Evolutionary conservation across 2,329 filamentous ascomycete genomes (phyloP).

Genomic region (Didymella lethalis): DNA sequence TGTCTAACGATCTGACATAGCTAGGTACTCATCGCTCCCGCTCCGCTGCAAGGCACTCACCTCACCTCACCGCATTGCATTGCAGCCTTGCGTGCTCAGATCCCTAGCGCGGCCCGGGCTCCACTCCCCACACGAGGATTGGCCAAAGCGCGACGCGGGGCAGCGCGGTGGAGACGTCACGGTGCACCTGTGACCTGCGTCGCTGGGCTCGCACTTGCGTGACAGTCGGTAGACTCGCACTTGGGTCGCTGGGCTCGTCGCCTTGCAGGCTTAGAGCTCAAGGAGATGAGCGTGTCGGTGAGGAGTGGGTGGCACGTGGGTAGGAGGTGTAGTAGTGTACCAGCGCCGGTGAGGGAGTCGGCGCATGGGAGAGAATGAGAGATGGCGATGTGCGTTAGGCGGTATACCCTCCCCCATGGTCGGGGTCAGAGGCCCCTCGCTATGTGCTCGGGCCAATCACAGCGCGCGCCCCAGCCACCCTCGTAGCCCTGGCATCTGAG

Average conservation of each 20-base stretch:
- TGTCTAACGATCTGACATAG: not conserved
- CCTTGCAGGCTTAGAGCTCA: constrained; percentile 1
- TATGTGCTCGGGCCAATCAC: constrained; percentile 10
- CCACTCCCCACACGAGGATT: constrained; percentile 13
- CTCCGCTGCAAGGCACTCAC: constrained; percentile 13
- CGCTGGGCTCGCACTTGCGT: not conserved
- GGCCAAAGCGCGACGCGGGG: constrained; percentile 10
- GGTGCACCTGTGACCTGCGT: constrained; percentile 10
- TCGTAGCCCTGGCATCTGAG: constrained; percentile 21
- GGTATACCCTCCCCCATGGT: too few relatives aligned
- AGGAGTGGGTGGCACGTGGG: not conserved
- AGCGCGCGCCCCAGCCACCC: constrained; percentile 8
- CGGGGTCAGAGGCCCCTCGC: constrained; percentile 10
- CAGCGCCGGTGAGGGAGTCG: not conserved
- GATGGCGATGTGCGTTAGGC: constrained; percentile 11
- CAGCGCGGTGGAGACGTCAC: not conserved
- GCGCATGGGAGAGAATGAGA: not conserved
- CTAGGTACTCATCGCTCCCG: not conserved
- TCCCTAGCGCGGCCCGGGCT: not conserved
- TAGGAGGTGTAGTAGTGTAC: too few relatives aligned
- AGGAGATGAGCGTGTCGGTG: not conserved
- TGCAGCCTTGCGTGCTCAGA: constrained; percentile 8
- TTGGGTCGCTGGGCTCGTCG: too few relatives aligned
- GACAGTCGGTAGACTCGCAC: too few relatives aligned
- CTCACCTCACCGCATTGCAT: not conserved